Evolutionary conservation across 306 rosid genomes (phyloP), one percentile per base, ranked within the genome.

Genomic region (Cucurbita pepo): DNA sequence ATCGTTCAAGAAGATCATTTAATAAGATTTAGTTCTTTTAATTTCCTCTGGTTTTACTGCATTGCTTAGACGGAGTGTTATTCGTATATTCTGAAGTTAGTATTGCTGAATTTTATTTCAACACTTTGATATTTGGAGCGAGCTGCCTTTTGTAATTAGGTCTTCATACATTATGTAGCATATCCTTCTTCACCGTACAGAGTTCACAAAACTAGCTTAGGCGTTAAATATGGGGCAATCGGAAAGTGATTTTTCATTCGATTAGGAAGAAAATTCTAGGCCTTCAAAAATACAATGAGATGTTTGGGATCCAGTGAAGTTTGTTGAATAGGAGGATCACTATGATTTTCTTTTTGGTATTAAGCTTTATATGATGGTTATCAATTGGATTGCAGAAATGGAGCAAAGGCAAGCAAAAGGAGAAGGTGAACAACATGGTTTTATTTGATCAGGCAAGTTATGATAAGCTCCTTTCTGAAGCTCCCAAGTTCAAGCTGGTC

Each of bases 391-490:
- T 76, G 69, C 44, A 76, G 79, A 76, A 76, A 56, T 76, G 75
- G 79, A 76, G 79, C 59, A 76, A 76, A 52, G 79, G 79, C 3
- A 76, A 76, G 69, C 79, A 76, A 76, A 76, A 76, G 79, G 79
- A 76, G 58, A 76, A 76, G 75, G 79, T 76, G 59, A 76, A 76
- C 74, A 76, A 76, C 59, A 76, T 76, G 79, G 75, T 76, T 18
- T 61, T 76, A 30, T 76, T 76, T 21, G 79, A 76, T 76, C 79
- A 76, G 60, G 79, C 50, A 12, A 76, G 69, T 3, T 76, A 76
- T 47, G 79, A 76, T 25, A 76, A 76, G 79, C 79, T 76, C 19
- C 75, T 76, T 47, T 15, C 56, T 7, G 79, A 76, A 67, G 79
- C 18, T 56, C 79, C 79, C 59, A 76, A 76, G 69, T 76, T 16